These are phyloP conservation scores for Eleusine indica DNA, from an alignment of 176 grass and related monocot genomes.

Conservation along the genomic window DNA sequence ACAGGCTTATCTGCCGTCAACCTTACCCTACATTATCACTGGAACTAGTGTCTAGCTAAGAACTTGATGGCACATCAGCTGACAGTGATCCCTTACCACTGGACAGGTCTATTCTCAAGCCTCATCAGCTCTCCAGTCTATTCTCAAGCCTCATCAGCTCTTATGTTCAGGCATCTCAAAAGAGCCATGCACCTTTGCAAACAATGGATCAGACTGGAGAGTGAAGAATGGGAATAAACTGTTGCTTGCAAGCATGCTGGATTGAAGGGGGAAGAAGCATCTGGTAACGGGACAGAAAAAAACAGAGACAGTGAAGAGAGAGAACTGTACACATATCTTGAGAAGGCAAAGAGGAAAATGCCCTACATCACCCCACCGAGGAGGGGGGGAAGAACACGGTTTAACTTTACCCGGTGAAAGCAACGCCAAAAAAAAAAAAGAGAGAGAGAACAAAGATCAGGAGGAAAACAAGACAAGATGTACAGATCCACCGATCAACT, in stretches of 20 bases:
- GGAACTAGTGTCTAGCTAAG: not conserved
- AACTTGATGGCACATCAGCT: not conserved
- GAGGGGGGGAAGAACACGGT: slow-evolving; percentile 52
- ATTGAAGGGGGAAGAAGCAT: not conserved
- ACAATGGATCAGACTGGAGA: not conserved
- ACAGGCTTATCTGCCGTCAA: not conserved
- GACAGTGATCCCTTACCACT: not conserved
- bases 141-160: slow-evolving; percentile 17
- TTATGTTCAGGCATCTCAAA: slow-evolving; percentile 31
- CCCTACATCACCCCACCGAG: slow-evolving; percentile 68
- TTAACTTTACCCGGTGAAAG: slow-evolving; percentile 40
- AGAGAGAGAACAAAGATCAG: not conserved
- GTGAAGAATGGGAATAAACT: not conserved
- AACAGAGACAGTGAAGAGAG: slow-evolving; percentile 10
- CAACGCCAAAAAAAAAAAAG: not conserved
- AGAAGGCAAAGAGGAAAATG: slow-evolving; percentile 37
- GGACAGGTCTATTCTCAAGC: not conserved
- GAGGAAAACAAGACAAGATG: slow-evolving; percentile 45
- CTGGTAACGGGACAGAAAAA: not conserved
- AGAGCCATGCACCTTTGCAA: not conserved
- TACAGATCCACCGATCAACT: slow-evolving; percentile 48
- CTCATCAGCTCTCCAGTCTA: slow-evolving; percentile 28
- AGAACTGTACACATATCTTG: slow-evolving; percentile 51
- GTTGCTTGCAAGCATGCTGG: not conserved
- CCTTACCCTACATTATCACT: not conserved